A percentile compares a stretch with the other conserved stretches of the same genome.
phyloP scores from a whole-genome alignment of 1,284 basidiomycete genomes.

The Boletus sp. region DNA sequence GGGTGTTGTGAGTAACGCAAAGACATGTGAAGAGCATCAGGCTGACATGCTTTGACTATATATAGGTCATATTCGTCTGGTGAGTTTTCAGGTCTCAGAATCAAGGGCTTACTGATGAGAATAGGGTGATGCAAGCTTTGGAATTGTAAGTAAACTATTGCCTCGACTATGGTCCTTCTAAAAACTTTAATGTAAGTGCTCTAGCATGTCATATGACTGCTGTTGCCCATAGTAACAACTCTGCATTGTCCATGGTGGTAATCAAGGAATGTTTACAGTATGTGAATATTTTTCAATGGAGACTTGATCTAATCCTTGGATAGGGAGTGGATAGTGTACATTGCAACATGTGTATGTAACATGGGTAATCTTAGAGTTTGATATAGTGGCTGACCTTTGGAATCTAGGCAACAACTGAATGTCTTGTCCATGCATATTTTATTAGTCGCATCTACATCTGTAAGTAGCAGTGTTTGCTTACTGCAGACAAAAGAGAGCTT shows the following conservation, averaged over 20 bases:
- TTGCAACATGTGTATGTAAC: conserved; percentile 21
- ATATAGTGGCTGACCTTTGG: conserved; percentile 8
- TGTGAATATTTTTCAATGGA: neutral
- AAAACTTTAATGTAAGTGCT: conserved; percentile 10
- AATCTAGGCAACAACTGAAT: conserved; percentile 18
- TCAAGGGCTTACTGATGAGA: conserved; percentile 3
- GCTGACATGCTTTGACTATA: neutral
- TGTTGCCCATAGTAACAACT: conserved; percentile 7
- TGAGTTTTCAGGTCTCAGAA: conserved; percentile 6
- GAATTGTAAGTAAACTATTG: conserved; percentile 9
- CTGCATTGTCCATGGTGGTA: rapidly evolving
- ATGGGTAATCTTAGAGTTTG: neutral
- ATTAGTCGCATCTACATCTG: conserved; percentile 24
- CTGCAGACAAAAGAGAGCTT: neutral
- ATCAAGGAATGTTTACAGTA: conserved; percentile 8
- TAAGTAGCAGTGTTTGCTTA: conserved; percentile 7
- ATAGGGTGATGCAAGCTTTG: conserved; percentile 20
- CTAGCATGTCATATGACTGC: conserved; percentile 10
- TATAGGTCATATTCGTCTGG: conserved; percentile 22
- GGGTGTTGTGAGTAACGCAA: conserved; percentile 12
- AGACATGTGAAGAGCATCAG: neutral
- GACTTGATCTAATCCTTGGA: neutral
- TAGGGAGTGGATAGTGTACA: conserved; percentile 12
- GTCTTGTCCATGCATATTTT: conserved; percentile 25
- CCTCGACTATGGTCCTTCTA: neutral